phyloP scores from a whole-genome alignment of 2,329 filamentous ascomycete genomes.

The Tolypocladium endophyticum region DNA sequence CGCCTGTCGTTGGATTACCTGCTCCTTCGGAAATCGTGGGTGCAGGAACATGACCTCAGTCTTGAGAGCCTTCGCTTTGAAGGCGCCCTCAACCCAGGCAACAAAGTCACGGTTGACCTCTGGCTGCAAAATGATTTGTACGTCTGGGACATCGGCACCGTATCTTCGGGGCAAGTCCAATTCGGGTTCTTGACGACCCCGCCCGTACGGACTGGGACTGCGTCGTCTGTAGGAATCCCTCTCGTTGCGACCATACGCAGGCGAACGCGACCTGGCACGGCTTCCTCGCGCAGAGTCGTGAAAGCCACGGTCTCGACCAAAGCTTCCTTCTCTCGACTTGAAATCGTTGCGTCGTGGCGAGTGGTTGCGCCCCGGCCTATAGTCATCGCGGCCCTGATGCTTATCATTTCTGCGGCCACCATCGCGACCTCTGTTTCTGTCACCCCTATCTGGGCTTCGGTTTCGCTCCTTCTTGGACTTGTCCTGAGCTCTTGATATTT shows the following conservation, averaged over 20 bases:
- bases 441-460: constrained; percentile 39
- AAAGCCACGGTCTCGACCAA: constrained; percentile 37
- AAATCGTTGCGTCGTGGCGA: constrained; percentile 47
- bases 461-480: constrained; percentile 53
- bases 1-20: constrained; percentile 76
- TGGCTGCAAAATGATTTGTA: constrained; percentile 76
- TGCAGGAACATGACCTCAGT: constrained; percentile 73
- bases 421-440: constrained; percentile 40
- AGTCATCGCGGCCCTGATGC: constrained; percentile 49
- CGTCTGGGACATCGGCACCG: constrained; percentile 71
- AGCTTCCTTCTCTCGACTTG: constrained; percentile 50
- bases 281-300: constrained; percentile 29
- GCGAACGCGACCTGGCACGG: constrained; percentile 61
- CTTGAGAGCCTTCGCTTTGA: constrained; percentile 59
- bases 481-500: constrained; percentile 81
- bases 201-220: constrained; percentile 55
- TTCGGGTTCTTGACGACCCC: constrained; percentile 40
- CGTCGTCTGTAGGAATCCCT: constrained; percentile 51
- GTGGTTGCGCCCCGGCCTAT: constrained; percentile 49
- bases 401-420: constrained; percentile 31
- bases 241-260: constrained; percentile 32
- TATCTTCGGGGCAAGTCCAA: constrained; percentile 65
- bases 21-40: constrained; percentile 63
- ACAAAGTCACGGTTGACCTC: constrained; percentile 73
- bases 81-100: constrained; percentile 68